Evolutionary conservation across 2,329 filamentous ascomycete genomes (phyloP).

Genomic region (Claviceps citrina): DNA sequence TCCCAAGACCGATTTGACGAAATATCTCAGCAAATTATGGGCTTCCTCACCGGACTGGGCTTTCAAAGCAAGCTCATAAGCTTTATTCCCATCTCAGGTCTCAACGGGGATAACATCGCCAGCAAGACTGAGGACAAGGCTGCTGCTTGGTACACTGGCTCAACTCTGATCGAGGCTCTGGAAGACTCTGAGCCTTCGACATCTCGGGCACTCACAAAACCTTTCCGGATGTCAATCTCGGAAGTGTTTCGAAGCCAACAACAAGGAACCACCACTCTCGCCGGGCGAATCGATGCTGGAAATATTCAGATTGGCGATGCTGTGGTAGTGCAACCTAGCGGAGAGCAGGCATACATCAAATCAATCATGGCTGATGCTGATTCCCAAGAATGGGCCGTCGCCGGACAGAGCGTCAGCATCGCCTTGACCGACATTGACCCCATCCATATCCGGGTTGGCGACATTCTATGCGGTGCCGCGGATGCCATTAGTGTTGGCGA

Average conservation of each 20-base stretch:
- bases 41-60: constrained; percentile 68
- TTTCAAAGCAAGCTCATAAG: constrained; percentile 69
- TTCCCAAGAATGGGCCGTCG: constrained; percentile 73
- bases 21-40: constrained; percentile 67
- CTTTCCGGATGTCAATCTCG: constrained; percentile 71
- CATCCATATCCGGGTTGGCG: constrained; percentile 65
- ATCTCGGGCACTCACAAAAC: constrained; percentile 53
- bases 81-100: constrained; percentile 80
- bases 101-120: constrained; percentile 76
- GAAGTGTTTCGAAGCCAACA: constrained; percentile 74
- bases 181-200: constrained; percentile 64
- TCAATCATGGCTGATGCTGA: constrained; percentile 63
- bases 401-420: constrained; percentile 76
- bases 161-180: constrained; percentile 67
- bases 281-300: constrained; percentile 73
- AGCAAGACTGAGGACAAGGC: constrained; percentile 37
- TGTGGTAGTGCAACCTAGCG: constrained; percentile 64
- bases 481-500: constrained; percentile 56
- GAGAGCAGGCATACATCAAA: constrained; percentile 68
- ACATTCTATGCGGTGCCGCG: constrained; percentile 63
- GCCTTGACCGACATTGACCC: constrained; percentile 75
- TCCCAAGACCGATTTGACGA: constrained; percentile 68
- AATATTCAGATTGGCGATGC: constrained; percentile 72
- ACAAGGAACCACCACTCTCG: constrained; percentile 69
- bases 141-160: constrained; percentile 65